Conservation (phyloP, 495 filamentous ascomycete species). For the Jackrogersella multiformis region DNA sequence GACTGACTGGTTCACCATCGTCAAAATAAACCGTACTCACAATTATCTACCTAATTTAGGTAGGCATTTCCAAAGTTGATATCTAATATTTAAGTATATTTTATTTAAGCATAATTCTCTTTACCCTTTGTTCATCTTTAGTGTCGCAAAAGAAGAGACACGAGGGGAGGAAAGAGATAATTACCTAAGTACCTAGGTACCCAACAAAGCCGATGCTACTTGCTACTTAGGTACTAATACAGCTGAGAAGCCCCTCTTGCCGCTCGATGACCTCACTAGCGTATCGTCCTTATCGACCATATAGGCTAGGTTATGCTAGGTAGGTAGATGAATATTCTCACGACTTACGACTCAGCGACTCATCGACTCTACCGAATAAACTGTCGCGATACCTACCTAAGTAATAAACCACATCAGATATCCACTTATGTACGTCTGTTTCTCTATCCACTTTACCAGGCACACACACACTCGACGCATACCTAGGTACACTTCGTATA, state of each 20-base stretch:
- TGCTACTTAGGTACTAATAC: no score
- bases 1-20: no score
- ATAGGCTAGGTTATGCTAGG: no score
- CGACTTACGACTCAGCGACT: no score
- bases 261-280: slow-evolving; percentile 44
- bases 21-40: no score
- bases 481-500: slow-evolving; percentile 41
- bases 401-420: slow-evolving; percentile 38
- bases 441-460: slow-evolving; percentile 50
- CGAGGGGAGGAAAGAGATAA: slow-evolving; percentile 7
- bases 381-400: slow-evolving; percentile 29
- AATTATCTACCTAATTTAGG: no score
- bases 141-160: background rate
- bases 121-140: background rate
- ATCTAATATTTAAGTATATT: no score
- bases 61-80: no score
- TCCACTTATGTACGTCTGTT: slow-evolving; percentile 37
- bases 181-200: no score
- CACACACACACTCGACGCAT: no score
- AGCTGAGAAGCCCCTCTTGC: slow-evolving; percentile 9
- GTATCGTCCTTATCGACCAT: background rate
- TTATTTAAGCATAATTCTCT: no score
- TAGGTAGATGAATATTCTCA: no score
- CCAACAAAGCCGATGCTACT: slow-evolving; percentile 3
- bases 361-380: slow-evolving; percentile 33